phyloP scores from a whole-genome alignment of 1,284 basidiomycete genomes.

The Flammula alnicola region DNA sequence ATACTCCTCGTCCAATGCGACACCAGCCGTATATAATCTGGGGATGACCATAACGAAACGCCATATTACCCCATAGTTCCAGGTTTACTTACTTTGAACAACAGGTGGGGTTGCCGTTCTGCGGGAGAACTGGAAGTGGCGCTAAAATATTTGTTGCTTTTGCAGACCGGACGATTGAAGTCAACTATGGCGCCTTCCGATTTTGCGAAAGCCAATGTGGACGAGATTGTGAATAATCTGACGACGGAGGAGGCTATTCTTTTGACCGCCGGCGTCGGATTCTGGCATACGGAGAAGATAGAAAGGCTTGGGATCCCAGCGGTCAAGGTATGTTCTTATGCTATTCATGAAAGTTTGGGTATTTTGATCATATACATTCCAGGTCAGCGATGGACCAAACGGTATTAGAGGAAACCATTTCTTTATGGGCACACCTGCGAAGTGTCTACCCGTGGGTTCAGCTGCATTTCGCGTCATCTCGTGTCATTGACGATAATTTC shows the following conservation, averaged over 20 bases:
- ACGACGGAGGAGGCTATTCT: conserved; percentile 74
- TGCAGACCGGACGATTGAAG: too few relatives aligned
- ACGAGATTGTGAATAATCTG: conserved; percentile 63
- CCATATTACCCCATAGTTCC: too few relatives aligned
- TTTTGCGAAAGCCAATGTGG: conserved; percentile 65
- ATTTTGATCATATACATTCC: background rate
- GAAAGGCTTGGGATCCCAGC: conserved; percentile 71
- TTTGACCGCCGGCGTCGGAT: conserved; percentile 73
- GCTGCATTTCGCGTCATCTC: background rate
- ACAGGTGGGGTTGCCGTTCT: too few relatives aligned
- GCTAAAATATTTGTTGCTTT: too few relatives aligned
- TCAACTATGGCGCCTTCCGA: conserved; percentile 66
- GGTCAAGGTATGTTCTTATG: conserved; percentile 56
- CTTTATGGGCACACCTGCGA: conserved; percentile 68
- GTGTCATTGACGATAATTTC: background rate
- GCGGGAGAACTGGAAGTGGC: too few relatives aligned
- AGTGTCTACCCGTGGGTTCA: conserved; percentile 54
- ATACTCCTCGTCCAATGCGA: too few relatives aligned
- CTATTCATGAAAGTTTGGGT: background rate
- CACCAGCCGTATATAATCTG: too few relatives aligned
- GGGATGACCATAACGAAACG: too few relatives aligned
- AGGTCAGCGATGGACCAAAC: conserved; percentile 80
- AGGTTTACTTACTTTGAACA: too few relatives aligned
- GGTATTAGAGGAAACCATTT: conserved; percentile 65
- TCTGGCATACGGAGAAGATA: conserved; percentile 75